A percentile compares a stretch with the other conserved stretches of the same genome.
These are phyloP conservation scores for Fusarium sp. DNA, from an alignment of 2,329 filamentous ascomycete species.

Conservation along the genomic window DNA sequence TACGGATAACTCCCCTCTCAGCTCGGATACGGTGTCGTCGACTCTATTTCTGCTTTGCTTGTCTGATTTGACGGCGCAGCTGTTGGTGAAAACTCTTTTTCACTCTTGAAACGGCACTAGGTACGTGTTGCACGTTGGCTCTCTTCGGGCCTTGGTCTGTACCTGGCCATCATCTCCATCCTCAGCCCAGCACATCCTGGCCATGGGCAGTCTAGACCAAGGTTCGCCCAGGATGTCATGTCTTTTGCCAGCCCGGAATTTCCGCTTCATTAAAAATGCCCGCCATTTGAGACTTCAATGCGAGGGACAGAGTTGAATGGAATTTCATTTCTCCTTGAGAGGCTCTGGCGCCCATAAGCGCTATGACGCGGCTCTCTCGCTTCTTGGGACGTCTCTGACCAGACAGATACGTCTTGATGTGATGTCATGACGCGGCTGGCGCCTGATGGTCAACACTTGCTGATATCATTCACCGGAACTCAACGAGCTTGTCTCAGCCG, in stretches of 20 bases:
- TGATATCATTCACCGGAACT: constrained; percentile 8
- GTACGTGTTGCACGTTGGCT: constrained; percentile 4
- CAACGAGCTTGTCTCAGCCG: constrained; percentile 9
- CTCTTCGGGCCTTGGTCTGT: constrained; percentile 13
- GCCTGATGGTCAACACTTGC: constrained; percentile 8
- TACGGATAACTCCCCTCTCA: not conserved
- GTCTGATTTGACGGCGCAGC: not conserved
- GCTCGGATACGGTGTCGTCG: not conserved
- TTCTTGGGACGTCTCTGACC: not conserved
- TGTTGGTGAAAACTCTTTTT: not conserved
- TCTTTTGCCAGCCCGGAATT: constrained; percentile 6
- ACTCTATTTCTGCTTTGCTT: not conserved
- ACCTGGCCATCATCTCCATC: constrained; percentile 6
- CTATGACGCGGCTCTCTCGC: constrained; percentile 4
- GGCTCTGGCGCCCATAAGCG: constrained; percentile 10
- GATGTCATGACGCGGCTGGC: constrained; percentile 27
- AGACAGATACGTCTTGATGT: not conserved
- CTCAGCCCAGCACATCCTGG: constrained; percentile 16
- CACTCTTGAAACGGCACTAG: constrained; percentile 4
- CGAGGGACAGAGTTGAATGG: not conserved
- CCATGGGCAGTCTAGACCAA: constrained; percentile 23
- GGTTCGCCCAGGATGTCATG: constrained; percentile 1
- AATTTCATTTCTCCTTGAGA: not conserved
- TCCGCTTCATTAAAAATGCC: not conserved
- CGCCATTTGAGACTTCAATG: constrained; percentile 1